phyloP scores from a whole-genome alignment of 306 rosid genomes.

The Medicago arabica region DNA sequence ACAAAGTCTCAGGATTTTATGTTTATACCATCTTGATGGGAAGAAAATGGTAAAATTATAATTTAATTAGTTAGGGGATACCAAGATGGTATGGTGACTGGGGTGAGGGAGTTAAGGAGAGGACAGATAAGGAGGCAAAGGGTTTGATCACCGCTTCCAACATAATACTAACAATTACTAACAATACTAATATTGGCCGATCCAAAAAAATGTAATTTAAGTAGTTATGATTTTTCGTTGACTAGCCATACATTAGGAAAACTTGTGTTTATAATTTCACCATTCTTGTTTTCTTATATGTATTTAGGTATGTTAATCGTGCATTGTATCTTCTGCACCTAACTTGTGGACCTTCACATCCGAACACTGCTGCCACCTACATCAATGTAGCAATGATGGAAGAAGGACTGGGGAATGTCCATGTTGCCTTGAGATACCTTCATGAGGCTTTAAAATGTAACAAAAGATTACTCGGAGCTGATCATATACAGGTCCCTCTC shows the following conservation, averaged over 20 bases:
- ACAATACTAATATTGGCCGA: too few relatives aligned
- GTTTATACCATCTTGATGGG: too few relatives aligned
- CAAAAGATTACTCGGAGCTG: conserved; percentile 95
- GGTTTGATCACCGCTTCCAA: too few relatives aligned
- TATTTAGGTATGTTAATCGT: conserved; percentile 87
- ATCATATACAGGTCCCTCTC: conserved; percentile 87
- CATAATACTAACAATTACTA: too few relatives aligned
- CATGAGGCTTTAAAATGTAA: conserved; percentile 98
- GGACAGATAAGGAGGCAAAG: too few relatives aligned
- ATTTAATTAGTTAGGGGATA: too few relatives aligned
- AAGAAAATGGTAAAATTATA: too few relatives aligned
- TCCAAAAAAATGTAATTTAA: not conserved
- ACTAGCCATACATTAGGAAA: conserved; percentile 10
- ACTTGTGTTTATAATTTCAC: conserved; percentile 1
- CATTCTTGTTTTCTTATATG: conserved; percentile 23
- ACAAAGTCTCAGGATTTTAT: too few relatives aligned
- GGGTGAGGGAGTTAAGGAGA: too few relatives aligned
- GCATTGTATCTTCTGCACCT: conserved; percentile 94
- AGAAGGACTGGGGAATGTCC: conserved; percentile 97
- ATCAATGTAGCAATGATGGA: conserved; percentile 99
- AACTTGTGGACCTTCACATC: conserved; percentile 99
- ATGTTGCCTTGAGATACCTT: conserved; percentile 94
- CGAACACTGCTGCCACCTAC: conserved; percentile 98
- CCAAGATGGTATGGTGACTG: too few relatives aligned
- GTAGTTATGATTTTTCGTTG: conserved; percentile 6